A percentile compares a stretch with the other conserved stretches of the same genome.
phyloP scores from a whole-genome alignment of 352 stramenopile genomes.

The Globisporangium heterothallicum region DNA sequence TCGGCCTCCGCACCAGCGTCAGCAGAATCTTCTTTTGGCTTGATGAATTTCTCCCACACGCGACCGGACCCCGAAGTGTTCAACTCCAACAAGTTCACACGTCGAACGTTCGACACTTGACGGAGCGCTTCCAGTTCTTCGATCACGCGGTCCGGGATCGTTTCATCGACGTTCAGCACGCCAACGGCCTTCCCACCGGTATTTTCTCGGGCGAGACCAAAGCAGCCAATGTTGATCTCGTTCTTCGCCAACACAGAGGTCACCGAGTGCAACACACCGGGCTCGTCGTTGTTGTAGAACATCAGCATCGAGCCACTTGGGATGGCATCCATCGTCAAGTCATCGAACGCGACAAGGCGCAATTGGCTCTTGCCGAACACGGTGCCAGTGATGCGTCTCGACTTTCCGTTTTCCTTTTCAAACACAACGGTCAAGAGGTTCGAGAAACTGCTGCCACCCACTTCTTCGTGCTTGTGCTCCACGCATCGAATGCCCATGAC shows the following conservation, averaged over 20 bases:
- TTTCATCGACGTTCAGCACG: conserved; percentile 87
- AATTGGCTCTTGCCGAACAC: conserved; percentile 86
- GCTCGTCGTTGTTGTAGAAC: conserved; percentile 93
- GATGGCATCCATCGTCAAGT: conserved; percentile 81
- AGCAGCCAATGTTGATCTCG: conserved; percentile 94
- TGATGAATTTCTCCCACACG: conserved; percentile 60
- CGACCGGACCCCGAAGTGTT: conserved; percentile 38
- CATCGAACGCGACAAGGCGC: conserved; percentile 87
- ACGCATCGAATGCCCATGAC: conserved; percentile 87
- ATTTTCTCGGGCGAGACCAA: conserved; percentile 78
- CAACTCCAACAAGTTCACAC: conserved; percentile 79
- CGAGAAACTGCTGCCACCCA: conserved; percentile 63
- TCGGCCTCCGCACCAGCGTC: not conserved
- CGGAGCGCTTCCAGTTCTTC: conserved; percentile 69
- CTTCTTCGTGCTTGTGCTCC: conserved; percentile 87
- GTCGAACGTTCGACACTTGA: conserved; percentile 81
- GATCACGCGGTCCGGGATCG: conserved; percentile 81
- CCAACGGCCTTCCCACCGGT: conserved; percentile 68
- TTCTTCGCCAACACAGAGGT: conserved; percentile 90
- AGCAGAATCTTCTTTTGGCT: conserved; percentile 31
- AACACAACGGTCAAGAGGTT: conserved; percentile 91
- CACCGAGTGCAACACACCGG: conserved; percentile 92
- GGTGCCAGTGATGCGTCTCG: conserved; percentile 73
- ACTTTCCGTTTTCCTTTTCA: conserved; percentile 78
- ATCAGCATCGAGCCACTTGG: conserved; percentile 88